Percentiles rank a stretch among this genome's conserved stretches.
These are phyloP conservation scores for Cucumis melo DNA, from an alignment of 306 rosid species.

Conservation along the genomic window DNA sequence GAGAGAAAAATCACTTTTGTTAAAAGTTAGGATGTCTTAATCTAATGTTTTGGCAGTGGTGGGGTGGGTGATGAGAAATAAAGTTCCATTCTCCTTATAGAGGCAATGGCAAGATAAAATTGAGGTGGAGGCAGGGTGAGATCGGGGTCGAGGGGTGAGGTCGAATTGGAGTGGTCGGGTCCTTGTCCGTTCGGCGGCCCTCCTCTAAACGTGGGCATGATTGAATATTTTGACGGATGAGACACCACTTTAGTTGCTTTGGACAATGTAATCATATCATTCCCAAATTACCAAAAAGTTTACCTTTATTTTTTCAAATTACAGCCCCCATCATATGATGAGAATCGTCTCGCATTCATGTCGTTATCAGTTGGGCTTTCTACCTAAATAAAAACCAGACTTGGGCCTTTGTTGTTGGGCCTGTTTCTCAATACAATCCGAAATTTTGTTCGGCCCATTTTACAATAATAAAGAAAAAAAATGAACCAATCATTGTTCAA, in stretches of 20 bases:
- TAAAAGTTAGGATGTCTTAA: not conserved
- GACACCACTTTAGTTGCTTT: not conserved
- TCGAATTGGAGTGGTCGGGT: not conserved
- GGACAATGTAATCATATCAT: not conserved
- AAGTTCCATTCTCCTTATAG: not conserved
- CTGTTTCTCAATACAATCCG: not conserved
- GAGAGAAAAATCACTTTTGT: not conserved
- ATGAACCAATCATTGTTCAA: no score
- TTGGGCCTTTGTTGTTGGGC: not conserved
- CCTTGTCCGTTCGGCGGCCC: not conserved
- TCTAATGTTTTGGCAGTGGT: not conserved
- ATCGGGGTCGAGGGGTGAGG: not conserved
- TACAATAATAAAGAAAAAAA: not conserved
- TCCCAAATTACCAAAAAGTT: not conserved
- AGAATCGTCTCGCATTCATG: not conserved
- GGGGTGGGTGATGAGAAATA: not conserved
- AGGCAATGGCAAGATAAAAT: not conserved
- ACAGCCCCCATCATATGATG: not conserved
- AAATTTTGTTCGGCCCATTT: not conserved
- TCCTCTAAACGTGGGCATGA: not conserved
- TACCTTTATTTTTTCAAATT: not conserved
- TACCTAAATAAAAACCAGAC: no score
- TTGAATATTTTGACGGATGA: not conserved
- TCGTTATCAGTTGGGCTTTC: not conserved
- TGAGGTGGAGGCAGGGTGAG: not conserved